These are phyloP conservation scores for Cymbidium sinense DNA, from an alignment of 106 monocot genomes.

Conservation along the genomic window DNA sequence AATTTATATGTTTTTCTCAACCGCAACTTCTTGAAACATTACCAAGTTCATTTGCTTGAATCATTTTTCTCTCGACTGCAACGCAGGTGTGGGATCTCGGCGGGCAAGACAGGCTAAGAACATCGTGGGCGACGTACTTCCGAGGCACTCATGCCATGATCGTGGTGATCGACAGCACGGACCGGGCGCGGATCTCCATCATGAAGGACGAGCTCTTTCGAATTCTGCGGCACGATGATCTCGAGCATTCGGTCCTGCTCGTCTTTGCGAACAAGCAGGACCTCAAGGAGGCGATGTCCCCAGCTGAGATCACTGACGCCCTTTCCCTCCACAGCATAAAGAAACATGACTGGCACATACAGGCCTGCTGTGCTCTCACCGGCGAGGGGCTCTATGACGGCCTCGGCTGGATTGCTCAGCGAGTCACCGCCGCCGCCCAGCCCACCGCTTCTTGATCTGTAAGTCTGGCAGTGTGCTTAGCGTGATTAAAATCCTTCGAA, in stretches of 20 bases:
- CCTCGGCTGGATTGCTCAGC: conserved; percentile 85
- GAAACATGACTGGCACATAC: conserved; percentile 99
- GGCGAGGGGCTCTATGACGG: conserved; percentile 92
- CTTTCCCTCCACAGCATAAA: conserved; percentile 96
- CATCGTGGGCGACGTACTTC: conserved; percentile 93
- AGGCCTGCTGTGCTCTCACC: conserved; percentile 76
- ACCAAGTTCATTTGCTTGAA: not conserved
- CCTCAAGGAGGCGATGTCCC: conserved; percentile 95
- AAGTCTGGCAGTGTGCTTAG: not conserved
- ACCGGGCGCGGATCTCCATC: conserved; percentile 74
- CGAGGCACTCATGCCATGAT: conserved; percentile 86
- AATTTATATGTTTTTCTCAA: no score
- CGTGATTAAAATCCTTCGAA: not conserved
- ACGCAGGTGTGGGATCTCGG: conserved; percentile 95
- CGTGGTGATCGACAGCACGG: conserved; percentile 90
- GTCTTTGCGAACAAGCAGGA: conserved; percentile 99
- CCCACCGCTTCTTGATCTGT: no score
- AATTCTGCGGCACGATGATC: conserved; percentile 75
- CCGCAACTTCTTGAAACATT: not conserved
- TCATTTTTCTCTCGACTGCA: not conserved
- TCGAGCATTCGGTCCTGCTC: conserved; percentile 70
- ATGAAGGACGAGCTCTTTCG: conserved; percentile 94
- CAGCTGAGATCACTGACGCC: conserved; percentile 92
- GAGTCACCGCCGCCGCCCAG: conserved; percentile 28
- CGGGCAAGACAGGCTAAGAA: conserved; percentile 79